Base-by-base conservation (phyloP, 495 filamentous ascomycete genomes). In the Arthonia radiata region DNA sequence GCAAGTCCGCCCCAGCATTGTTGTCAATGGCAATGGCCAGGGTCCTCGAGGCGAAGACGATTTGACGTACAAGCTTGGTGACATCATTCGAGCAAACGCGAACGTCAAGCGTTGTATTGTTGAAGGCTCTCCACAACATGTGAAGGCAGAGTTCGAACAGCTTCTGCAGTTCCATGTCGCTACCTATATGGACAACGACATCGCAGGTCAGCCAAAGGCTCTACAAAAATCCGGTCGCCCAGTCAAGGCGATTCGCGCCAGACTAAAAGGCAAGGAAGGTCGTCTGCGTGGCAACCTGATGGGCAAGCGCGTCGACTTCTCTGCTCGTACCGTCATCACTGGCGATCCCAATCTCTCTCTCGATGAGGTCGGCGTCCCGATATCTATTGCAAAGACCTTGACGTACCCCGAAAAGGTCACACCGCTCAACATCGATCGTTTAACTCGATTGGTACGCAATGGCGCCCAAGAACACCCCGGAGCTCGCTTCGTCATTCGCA, bases 261-360 rank as follows among this genome's bases (percentile, higher is more conserved):
- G 86, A 53, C 52, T 99, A 37, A 99, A 99, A 59, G 86, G 89
- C 30, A 99, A 99, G 43, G 86, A 99, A 48, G 86, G 86, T 40
- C 78, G 86, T 52, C 59, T 99, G 10, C 77, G 86, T 47, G 86
- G 89, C 39, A 99, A 94, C 43, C 59, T 94, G 54, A 97, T 97
- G 86, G 86, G 86, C 22, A 99, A 99, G 51, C 86, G 86, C 61
- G 86, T 99, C 17, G 86, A 99, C 41, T 99, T 99, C 48, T 99
- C 86, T 1, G 89, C 86, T 11, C 89, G 86, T 69, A 99, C 86
- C 15, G 86, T 99, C 48, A 97, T 94, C 43, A 97, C 86, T 29
- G 86, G 86, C 46, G 86, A 99, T 44, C 89, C 86, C 11, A 93
- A 93, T 39, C 55, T 94, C 34, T 89, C 79, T 14, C 59, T 99